Base-by-base conservation (phyloP, 2,329 filamentous ascomycete species). In the Arthroderma uncinatum region DNA sequence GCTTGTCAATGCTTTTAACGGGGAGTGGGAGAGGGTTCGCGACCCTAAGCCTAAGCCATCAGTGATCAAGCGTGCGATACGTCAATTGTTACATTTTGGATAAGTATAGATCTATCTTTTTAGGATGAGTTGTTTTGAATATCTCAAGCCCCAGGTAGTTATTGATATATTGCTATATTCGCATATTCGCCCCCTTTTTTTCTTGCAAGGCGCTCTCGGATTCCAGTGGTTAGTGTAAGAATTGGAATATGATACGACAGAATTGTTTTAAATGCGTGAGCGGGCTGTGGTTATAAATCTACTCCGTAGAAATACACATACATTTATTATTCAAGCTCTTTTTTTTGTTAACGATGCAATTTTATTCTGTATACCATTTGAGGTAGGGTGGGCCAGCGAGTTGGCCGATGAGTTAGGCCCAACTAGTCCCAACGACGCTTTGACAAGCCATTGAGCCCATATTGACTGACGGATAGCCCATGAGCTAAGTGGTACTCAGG, bases 1-100 rank as follows among this genome's bases (percentile, higher is more conserved):
- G 92, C 82, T 98, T 56, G 81, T 96, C 68, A 97, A 96, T 69
- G 93, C 93, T 1, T 98, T 98, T 70, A 97, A 97, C 64, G 93
- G 93, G 54, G 90, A 96, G 71, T 97, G 92, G 89, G 76, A 92
- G 53, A 75, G 77, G 52, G 81, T 78, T 16, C 72, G 76, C 14
- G 69, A 79, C 55, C 78, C 81, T 0, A 71, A 71, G 28, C 82
- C 82, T 2, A 62, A 66, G 25, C 61, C 66, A 16, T 68, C 68
- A 4, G 63, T 66, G 33, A 66, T 66, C 63, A 61, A 61, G 16
- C 63, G 59, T 23, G 58, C 53, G 52, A 36, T 58, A 33, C 10
- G 19, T 4, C 37, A 40, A 8, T 21, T 55, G 10, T 28, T 37
- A 23, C 30, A 21, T n/a, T n/a, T 50, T 9, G 21, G 8, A 23